These are phyloP conservation scores for Globisporangium radiosum DNA, from an alignment of 352 stramenopile species.

Conservation along the genomic window DNA sequence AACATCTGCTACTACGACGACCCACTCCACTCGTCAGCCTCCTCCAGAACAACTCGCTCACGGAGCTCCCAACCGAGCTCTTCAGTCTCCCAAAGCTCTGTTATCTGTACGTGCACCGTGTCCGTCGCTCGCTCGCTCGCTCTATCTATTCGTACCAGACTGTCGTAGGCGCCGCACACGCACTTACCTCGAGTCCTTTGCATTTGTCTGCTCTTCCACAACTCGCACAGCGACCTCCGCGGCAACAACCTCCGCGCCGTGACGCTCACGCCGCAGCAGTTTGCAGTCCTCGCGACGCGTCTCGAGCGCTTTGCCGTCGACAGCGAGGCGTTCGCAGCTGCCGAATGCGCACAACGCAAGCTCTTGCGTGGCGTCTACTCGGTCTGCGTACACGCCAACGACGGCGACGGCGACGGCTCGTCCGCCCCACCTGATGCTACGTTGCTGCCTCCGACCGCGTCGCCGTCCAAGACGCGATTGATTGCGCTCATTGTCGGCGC, in stretches of 20 bases:
- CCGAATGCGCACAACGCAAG: slow-evolving; percentile 8
- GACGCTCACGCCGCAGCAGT: slow-evolving; percentile 7
- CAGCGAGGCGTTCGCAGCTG: slow-evolving; percentile 2
- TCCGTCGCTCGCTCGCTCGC: not conserved
- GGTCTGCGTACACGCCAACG: slow-evolving; percentile 6
- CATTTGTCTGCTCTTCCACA: not conserved
- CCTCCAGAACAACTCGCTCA: slow-evolving; percentile 19
- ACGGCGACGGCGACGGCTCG: not conserved
- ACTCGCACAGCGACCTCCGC: slow-evolving; percentile 14
- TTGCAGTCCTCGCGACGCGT: slow-evolving; percentile 3
- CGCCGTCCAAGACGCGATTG: slow-evolving; percentile 1
- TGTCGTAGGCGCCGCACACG: not conserved
- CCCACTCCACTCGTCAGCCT: slow-evolving; percentile 1
- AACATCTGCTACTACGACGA: not conserved
- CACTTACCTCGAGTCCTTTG: not conserved
- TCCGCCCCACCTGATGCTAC: not conserved
- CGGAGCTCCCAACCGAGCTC: slow-evolving; percentile 10
- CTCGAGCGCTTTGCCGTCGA: slow-evolving; percentile 14
- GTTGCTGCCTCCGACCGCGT: not conserved
- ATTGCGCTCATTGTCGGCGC: slow-evolving; percentile 8
- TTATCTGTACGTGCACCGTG: slow-evolving; percentile 8
- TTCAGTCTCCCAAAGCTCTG: slow-evolving; percentile 12
- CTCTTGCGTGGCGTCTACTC: slow-evolving; percentile 9
- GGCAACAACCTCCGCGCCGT: slow-evolving; percentile 11
- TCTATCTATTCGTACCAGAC: not conserved